Conservation (phyloP, 768 basidiomycete species). For the Daedaleopsis nitida region DNA sequence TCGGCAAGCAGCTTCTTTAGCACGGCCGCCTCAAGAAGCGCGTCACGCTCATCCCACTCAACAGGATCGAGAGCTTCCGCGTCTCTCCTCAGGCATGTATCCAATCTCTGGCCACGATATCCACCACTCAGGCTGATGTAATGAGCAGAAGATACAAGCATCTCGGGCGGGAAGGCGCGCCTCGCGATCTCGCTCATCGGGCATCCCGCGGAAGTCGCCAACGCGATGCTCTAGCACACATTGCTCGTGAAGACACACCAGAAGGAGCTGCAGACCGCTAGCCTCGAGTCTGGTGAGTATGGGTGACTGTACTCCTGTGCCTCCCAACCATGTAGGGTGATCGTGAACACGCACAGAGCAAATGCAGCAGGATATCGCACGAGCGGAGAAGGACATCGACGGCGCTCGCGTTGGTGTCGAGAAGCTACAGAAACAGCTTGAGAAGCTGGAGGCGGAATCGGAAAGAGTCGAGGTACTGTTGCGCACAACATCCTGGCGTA, state of each 20-base stretch:
- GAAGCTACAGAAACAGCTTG: slow-evolving; percentile 63
- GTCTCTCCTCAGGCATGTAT: slow-evolving; percentile 48
- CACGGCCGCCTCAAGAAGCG: slow-evolving; percentile 80
- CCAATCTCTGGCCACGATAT: not conserved
- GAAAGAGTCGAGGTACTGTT: slow-evolving; percentile 44
- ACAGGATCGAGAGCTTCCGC: slow-evolving; percentile 76
- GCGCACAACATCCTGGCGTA: not conserved
- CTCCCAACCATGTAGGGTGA: too few relatives aligned
- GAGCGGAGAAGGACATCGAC: slow-evolving; percentile 53
- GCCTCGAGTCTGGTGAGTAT: slow-evolving; percentile 80
- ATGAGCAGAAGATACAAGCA: slow-evolving; percentile 68
- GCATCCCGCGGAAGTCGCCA: slow-evolving; percentile 77
- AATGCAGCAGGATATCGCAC: slow-evolving; percentile 65
- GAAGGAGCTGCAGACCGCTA: slow-evolving; percentile 86
- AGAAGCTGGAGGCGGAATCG: slow-evolving; percentile 55
- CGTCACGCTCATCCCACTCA: slow-evolving; percentile 92
- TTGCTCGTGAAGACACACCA: slow-evolving; percentile 83
- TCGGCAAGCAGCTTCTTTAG: slow-evolving; percentile 83
- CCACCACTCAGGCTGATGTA: not conserved
- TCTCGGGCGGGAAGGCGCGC: slow-evolving; percentile 81
- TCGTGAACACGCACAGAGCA: slow-evolving; percentile 56
- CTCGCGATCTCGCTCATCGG: slow-evolving; percentile 89
- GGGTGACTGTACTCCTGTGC: not conserved
- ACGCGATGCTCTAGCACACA: slow-evolving; percentile 87
- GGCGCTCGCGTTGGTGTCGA: slow-evolving; percentile 50